Base-by-base conservation (phyloP, 306 rosid species). In the Vigna angularis region DNA sequence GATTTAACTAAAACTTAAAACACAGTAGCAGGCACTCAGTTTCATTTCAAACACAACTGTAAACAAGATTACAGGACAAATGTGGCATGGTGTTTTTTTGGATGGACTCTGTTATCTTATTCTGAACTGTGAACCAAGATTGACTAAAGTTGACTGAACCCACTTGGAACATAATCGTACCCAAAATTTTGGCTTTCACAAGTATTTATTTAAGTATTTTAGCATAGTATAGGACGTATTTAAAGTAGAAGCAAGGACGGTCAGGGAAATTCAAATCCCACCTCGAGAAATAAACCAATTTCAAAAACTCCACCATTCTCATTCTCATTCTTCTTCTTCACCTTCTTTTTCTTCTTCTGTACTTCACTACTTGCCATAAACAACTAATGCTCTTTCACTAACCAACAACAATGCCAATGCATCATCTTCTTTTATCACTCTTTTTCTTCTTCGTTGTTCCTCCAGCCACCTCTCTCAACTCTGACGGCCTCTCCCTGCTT, bases 401-500 rank as follows among this genome's bases (percentile, higher is more conserved):
- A 9, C 50, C 57, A 42, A 6, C 9, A n/a, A 30, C 75, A 45
- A 24, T 3, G 32, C 76, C 59, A 57, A 85, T 85, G 86, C 79
- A 10, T 12, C 49, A 5, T 14, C 42, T 28, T 61, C 42, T 26
- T 32, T 3, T 52, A 3, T 52, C 24, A 52, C 62, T 7, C 79
- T 3, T 4, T 69, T 17, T 49, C 36, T 44, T 26, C 26, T 38
- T 77, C 30, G 6, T 76, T 6, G 1, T 76, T 80, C 22, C 84
- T 5, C 6, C 71, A 9, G 57, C 79, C 7, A 44, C 49, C 63
- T 73, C 89, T 32, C 87, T 93, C 28, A 89, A 83, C 89, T 82
- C 90, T 40, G 98, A 93, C 13, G 96, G 98, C 0, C 89, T 93
- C 64, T 86, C 98, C 17, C 93, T 93, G n/a, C 85, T 93, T 2